phyloP scores from a whole-genome alignment of 2,329 filamentous ascomycete genomes.

The Aureobasidium sp. region DNA sequence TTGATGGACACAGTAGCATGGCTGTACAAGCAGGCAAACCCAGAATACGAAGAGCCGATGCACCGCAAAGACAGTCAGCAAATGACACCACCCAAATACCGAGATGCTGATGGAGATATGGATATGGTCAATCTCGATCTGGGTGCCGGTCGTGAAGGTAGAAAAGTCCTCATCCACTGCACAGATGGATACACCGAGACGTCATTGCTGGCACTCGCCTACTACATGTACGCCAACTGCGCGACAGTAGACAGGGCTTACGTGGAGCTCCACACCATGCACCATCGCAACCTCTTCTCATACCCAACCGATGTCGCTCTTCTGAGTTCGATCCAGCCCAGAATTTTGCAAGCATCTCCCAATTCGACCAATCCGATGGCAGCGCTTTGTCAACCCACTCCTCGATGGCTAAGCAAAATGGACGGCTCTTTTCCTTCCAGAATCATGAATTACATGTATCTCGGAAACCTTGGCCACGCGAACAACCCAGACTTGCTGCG shows the following conservation, averaged over 20 bases:
- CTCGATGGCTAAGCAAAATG: constrained; percentile 70
- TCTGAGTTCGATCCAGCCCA: constrained; percentile 65
- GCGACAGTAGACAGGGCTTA: constrained; percentile 74
- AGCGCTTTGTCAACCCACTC: constrained; percentile 48
- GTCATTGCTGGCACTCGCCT: constrained; percentile 78
- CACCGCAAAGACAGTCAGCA: constrained; percentile 36
- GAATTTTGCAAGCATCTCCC: constrained; percentile 65
- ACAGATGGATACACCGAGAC: constrained; percentile 95
- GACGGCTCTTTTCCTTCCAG: constrained; percentile 89
- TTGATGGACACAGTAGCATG: constrained; percentile 81
- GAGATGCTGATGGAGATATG: constrained; percentile 47
- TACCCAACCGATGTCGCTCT: constrained; percentile 85
- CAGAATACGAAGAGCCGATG: constrained; percentile 14
- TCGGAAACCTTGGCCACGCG: constrained; percentile 86
- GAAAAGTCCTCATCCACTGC: constrained; percentile 82
- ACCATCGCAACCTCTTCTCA: constrained; percentile 88
- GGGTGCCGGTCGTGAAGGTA: constrained; percentile 31
- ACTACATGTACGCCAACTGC: constrained; percentile 86
- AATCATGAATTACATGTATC: constrained; percentile 87
- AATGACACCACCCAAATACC: constrained; percentile 25
- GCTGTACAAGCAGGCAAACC: constrained; percentile 74
- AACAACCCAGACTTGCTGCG: constrained; percentile 81
- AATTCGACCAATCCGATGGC: constrained; percentile 38
- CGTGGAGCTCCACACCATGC: constrained; percentile 72
- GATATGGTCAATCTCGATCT: constrained; percentile 36